Base-by-base conservation (phyloP, 495 filamentous ascomycete species). In the Hamigera avellanea region DNA sequence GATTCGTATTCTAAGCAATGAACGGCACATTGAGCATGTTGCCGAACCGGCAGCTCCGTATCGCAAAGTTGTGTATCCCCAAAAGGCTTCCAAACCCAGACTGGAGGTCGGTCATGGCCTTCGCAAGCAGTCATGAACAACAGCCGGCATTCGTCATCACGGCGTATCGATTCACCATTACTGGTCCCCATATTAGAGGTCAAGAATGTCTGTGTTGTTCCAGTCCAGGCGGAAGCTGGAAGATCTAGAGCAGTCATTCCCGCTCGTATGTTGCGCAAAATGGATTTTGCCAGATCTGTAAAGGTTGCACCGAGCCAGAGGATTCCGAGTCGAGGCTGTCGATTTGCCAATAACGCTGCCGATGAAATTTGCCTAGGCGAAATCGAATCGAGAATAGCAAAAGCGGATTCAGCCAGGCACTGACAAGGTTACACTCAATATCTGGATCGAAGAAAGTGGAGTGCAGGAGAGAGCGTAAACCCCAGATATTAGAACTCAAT, bases 401-500 rank as follows among this genome's bases (percentile, higher is more conserved):
- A 53, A 15, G 45, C 45, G 54, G 47, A 23, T 53, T 59, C 6
- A 54, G 35, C 56, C 53, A 59, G 12, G 53, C 43, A 42, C 48
- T 54, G 41, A 49, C 50, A 25, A 59, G 44, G 18, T 56, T 56
- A 36, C 53, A 59, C 15, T 48, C 44, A 29, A 56, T 44, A 14
- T 49, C 42, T 19, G 38, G 0, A 26, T 52, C 47, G 40, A 56
- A 59, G 36, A 56, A 53, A 18, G 49, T 56, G 35, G 48, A 47
- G 23, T 6, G 35, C 6, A 59, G 45, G 2, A 56, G 29, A 40
- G 50, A 56, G 15, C 50, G 47, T 13, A 59, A 10, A 9, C 52
- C 52, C 50, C 44, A 52, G 9, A 28, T 8, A 45, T 50, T 45
- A 13, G 31, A 45, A 42, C 49, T 55, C 15, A 55, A 14, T 3